Base-by-base conservation (phyloP, 2,329 filamentous ascomycete genomes). In the Diaporthe sp. region DNA sequence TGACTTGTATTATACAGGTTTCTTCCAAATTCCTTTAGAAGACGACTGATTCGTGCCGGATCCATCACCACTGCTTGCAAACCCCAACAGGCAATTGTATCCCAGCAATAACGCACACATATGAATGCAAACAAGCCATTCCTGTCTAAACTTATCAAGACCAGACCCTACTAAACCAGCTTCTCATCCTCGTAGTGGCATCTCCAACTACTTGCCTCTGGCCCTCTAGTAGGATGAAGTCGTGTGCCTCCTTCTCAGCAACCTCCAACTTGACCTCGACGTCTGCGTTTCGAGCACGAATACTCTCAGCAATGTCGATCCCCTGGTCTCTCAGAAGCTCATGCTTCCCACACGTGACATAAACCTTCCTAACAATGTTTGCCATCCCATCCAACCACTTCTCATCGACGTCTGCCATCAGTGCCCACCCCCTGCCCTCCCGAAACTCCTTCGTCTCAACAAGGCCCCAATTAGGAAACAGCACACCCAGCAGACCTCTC, bases 301-400 rank as follows among this genome's bases (percentile, higher is more conserved):
- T 68, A 2, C 76, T 76, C 42, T 81, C 78, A 2, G 79, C 79
- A 22, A 83, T 76, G 12, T 71, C 67, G 7, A 81, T 76, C 10
- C 79, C 80, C 4, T 85, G 80, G 22, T 84, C 83, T 17, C 79
- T 73, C 31, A 84, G 74, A 0, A 83, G 71, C 71, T 85, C 83
- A 22, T 81, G 79, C 74, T 80, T 79, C 0, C 84, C 84, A 1
- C 79, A 80, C 0, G 82, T 84, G 37, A 85, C 78, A 75, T 84
- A 84, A 4, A 85, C 49, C n/a, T 72, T 76, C 31, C 73, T 73
- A 0, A 79, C 76, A 12, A 80, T 76, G 4, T 49, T 63, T 0
- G 76, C 78, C 28, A 83, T 73, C 15, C 81, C 81, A 12, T 77
- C 73, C 1, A 83, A 78, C 82, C 82, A 85, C 5, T 55, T 57